Evolutionary conservation across 345 rosid species (phyloP).

Genomic region (Moricandia moricandioides): DNA sequence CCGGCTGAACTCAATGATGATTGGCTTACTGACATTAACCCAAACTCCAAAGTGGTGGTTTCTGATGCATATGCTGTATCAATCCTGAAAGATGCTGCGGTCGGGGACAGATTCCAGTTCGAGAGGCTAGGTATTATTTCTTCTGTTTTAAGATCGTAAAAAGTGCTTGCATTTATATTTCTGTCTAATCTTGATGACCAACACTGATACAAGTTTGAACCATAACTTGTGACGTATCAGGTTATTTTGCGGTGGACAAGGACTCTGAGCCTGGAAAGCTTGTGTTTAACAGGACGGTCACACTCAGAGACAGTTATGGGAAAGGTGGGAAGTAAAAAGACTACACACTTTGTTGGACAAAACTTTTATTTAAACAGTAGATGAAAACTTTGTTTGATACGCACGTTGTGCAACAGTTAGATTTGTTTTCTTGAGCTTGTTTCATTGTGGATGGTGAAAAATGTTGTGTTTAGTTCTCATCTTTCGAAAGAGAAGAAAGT

Average conservation of each 20-base stretch:
- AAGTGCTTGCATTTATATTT: not conserved
- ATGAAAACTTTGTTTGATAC: conserved; percentile 23
- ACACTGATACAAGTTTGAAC: not conserved
- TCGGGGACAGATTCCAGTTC: conserved; percentile 76
- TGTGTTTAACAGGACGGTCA: conserved; percentile 82
- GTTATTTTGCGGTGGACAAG: conserved; percentile 73
- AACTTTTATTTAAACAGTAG: conserved; percentile 14
- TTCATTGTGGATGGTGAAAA: not conserved
- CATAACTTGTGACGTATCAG: conserved; percentile 40
- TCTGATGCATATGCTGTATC: conserved; percentile 62
- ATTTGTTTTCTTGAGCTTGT: not conserved
- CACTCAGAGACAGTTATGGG: conserved; percentile 54
- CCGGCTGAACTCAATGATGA: conserved; percentile 71
- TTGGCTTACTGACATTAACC: conserved; percentile 80
- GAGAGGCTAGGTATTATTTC: conserved; percentile 71
- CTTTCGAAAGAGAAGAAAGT: not conserved
- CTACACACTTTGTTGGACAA: conserved; percentile 1
- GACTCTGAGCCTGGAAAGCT: conserved; percentile 73
- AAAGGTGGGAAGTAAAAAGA: conserved; percentile 50
- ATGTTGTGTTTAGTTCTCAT: not conserved
- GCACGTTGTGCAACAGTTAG: conserved; percentile 6
- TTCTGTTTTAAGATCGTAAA: not conserved
- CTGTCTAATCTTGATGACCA: not conserved
- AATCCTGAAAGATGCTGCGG: conserved; percentile 51
- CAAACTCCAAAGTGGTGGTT: conserved; percentile 61